phyloP scores from a whole-genome alignment of 2,329 filamentous ascomycete species.

The Huntiella abstrusa region DNA sequence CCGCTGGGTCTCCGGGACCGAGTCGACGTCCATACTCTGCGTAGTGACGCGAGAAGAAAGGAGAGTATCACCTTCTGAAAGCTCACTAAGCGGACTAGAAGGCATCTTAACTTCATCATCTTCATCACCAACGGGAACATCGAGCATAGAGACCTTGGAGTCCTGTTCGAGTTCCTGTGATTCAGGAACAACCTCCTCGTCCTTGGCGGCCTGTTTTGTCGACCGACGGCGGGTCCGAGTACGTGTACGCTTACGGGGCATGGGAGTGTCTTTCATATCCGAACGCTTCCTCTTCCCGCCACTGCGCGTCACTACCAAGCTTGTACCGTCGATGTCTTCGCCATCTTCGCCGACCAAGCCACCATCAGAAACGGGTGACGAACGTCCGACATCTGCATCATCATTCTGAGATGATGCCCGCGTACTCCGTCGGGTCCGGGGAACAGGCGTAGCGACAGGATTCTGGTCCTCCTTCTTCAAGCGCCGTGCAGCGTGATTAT shows the following conservation, averaged over 20 bases:
- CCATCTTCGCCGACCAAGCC: neutral
- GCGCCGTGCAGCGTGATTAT: too few species aligned
- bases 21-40: neutral
- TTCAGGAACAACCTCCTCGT: neutral
- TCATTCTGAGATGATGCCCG: neutral
- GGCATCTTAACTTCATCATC: constrained; percentile 11
- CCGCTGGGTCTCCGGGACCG: neutral
- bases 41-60: neutral
- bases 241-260: constrained; percentile 3
- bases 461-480: neutral
- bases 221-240: neutral
- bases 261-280: constrained; percentile 4
- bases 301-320: neutral
- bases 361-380: neutral
- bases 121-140: constrained; percentile 4
- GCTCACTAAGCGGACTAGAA: constrained; percentile 9
- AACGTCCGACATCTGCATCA: neutral
- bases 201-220: neutral
- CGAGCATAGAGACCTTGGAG: constrained; percentile 5
- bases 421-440: neutral
- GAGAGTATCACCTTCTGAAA: constrained; percentile 2
- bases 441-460: neutral
- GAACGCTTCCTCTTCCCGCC: constrained; percentile 6
- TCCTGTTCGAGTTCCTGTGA: neutral
- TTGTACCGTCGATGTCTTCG: neutral